Evolutionary conservation across 2,329 filamentous ascomycete genomes (phyloP).

Genomic region (Aureobasidium sp.): DNA sequence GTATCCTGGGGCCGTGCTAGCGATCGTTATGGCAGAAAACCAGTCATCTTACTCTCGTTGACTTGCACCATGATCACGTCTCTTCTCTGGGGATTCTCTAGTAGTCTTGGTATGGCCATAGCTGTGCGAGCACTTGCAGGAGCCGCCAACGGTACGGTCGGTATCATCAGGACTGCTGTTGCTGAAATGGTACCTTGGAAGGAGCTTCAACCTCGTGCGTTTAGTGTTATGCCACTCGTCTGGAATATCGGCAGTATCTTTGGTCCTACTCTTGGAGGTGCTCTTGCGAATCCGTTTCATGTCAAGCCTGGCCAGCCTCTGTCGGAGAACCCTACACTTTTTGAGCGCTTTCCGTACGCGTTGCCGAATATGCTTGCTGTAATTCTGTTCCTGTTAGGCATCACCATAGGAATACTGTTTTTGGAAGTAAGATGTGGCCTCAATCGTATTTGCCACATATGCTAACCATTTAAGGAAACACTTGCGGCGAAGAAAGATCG

Average conservation of each 20-base stretch:
- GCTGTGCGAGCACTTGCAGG: slow-evolving; percentile 70
- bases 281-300: slow-evolving; percentile 71
- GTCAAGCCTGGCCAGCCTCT: slow-evolving; percentile 64
- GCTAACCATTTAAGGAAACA: slow-evolving; percentile 55
- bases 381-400: slow-evolving; percentile 69
- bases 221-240: slow-evolving; percentile 86
- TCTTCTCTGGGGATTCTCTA: slow-evolving; percentile 77
- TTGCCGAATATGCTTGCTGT: slow-evolving; percentile 77
- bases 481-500: slow-evolving; percentile 61
- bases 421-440: slow-evolving; percentile 49
- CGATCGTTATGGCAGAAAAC: slow-evolving; percentile 75
- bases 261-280: slow-evolving; percentile 79
- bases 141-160: slow-evolving; percentile 72
- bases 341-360: slow-evolving; percentile 72
- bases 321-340: slow-evolving; percentile 48
- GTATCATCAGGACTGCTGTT: slow-evolving; percentile 82
- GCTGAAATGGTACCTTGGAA: slow-evolving; percentile 86
- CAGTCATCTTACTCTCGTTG: slow-evolving; percentile 66
- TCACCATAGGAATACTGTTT: slow-evolving; percentile 68
- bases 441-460: neutral
- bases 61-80: slow-evolving; percentile 74
- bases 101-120: slow-evolving; percentile 72
- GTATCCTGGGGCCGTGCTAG: slow-evolving; percentile 81
- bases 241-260: slow-evolving; percentile 86
- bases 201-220: slow-evolving; percentile 79